Base-by-base conservation (phyloP, 1,284 basidiomycete genomes). In the Cryptococcus depauperatus region DNA sequence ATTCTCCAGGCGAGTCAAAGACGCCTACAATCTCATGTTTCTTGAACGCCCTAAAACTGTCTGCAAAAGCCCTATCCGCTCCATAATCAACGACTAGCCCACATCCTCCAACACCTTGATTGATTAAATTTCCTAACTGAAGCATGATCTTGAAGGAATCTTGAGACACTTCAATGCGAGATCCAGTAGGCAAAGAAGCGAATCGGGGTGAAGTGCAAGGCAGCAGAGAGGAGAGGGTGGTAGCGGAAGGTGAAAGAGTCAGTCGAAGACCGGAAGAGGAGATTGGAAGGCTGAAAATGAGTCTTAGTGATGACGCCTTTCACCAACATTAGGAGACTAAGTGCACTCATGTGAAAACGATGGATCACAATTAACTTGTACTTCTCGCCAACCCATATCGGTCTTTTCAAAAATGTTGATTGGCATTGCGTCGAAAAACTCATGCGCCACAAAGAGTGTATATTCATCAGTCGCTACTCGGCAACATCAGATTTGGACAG, bases 341-440 rank as follows among this genome's bases (percentile, higher is more conserved):
- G 27, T 22, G 35, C 29, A 61, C 61, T 41, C 37, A 28, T 44
- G 42, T 37, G 45, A 34, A 37, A 57, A 56, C 4, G 50, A 55
- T 2, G 60, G 59, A 46, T 69, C 62, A 13, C 74, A 55, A 41
- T 83, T 82, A 13, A 97, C 79, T 51, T 89, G 73, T 1, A 97
- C 79, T 69, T 97, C 93, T 44, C 85, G 78, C 81, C 89, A 96
- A 1, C 88, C 90, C 30, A 82, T 75, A 29, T 77, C 68, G 0
- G 79, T 82, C 78, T 80, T 85, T 74, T 95, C 82, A 37, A 98
- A 76, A 26, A 93, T 74, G 66, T 96, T 87, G 40, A 96, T 82
- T 0, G 93, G 93, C 40, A 99, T 75, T 0, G 93, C 93, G 62
- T 98, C 95, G 54, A 99, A 97, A 71, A 98, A 96, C 64, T 98